These are phyloP conservation scores for Candida maris DNA, from an alignment of 805 yeast species.

Conservation along the genomic window DNA sequence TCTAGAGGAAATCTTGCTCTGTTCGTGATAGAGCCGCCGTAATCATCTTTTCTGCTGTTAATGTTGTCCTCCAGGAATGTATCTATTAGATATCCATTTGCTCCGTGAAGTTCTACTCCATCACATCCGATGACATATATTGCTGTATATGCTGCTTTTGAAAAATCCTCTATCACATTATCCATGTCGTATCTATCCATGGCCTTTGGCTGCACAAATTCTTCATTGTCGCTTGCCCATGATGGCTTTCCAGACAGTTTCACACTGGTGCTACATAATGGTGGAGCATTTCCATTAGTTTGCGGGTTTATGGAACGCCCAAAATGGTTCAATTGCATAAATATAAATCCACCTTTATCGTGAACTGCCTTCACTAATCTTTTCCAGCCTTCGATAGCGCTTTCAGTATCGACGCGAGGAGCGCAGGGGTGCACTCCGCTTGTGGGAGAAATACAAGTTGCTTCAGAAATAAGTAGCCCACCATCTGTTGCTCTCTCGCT, in stretches of 20 bases:
- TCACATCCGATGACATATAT: conserved; percentile 38
- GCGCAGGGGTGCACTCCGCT: conserved; percentile 18
- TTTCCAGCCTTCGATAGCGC: conserved; percentile 36
- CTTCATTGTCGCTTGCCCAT: conserved; percentile 4
- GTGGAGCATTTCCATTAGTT: conserved; percentile 9
- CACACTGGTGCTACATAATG: conserved; percentile 11
- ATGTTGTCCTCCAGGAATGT: conserved; percentile 34
- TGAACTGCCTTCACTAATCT: conserved; percentile 44
- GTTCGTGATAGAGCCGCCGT: conserved; percentile 49
- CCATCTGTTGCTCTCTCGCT: conserved; percentile 31
- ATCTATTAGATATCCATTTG: conserved; percentile 39
- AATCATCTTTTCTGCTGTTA: conserved; percentile 44
- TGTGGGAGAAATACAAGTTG: conserved; percentile 29
- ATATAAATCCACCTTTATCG: conserved; percentile 34
- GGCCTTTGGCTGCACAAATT: conserved; percentile 20
- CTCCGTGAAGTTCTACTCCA: conserved; percentile 38
- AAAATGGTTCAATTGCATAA: conserved; percentile 43
- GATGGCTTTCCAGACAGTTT: conserved; percentile 9
- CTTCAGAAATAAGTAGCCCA: conserved; percentile 35
- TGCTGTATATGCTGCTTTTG: conserved; percentile 30
- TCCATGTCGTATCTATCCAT: conserved; percentile 36
- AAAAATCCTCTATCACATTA: conserved; percentile 26
- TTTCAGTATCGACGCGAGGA: conserved; percentile 21
- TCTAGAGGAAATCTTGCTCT: conserved; percentile 34
- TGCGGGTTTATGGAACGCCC: conserved; percentile 38